Conservation (phyloP, 208 protist species). For the Balamuthia mandrillaris region DNA sequence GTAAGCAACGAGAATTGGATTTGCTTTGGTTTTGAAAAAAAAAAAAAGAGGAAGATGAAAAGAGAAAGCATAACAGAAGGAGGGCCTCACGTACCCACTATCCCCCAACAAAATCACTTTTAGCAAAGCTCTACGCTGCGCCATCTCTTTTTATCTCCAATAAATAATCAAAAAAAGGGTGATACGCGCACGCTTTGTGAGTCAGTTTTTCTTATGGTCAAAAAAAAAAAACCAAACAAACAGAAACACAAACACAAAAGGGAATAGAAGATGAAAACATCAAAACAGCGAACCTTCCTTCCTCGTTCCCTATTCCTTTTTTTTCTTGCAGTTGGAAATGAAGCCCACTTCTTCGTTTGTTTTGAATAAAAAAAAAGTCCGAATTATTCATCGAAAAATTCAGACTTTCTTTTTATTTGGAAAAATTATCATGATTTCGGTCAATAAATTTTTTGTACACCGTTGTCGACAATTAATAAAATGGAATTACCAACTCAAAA, state of each 20-base stretch:
- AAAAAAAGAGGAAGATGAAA: not conserved
- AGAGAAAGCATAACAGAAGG: not conserved
- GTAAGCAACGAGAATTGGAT: not conserved
- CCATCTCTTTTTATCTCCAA: not conserved
- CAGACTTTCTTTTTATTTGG: too few species aligned
- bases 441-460: too few species aligned
- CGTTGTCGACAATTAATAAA: too few species aligned
- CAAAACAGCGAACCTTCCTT: too few species aligned
- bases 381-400: too few species aligned
- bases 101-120: conserved; percentile 50
- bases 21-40: not conserved
- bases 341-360: too few species aligned
- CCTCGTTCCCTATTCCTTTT: not conserved
- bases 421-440: too few species aligned
- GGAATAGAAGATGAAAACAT: too few species aligned
- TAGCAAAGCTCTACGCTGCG: conserved; percentile 37
- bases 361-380: too few species aligned
- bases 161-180: not conserved
- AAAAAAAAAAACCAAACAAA: too few species aligned
- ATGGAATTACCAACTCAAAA: too few species aligned
- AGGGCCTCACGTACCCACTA: conserved; percentile 7
- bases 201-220: not conserved
- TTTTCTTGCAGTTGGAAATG: not conserved
- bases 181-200: not conserved
- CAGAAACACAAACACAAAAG: not conserved